These are phyloP conservation scores for Neonectria sp. DNA, from an alignment of 2,329 filamentous ascomycete species.

Conservation along the genomic window DNA sequence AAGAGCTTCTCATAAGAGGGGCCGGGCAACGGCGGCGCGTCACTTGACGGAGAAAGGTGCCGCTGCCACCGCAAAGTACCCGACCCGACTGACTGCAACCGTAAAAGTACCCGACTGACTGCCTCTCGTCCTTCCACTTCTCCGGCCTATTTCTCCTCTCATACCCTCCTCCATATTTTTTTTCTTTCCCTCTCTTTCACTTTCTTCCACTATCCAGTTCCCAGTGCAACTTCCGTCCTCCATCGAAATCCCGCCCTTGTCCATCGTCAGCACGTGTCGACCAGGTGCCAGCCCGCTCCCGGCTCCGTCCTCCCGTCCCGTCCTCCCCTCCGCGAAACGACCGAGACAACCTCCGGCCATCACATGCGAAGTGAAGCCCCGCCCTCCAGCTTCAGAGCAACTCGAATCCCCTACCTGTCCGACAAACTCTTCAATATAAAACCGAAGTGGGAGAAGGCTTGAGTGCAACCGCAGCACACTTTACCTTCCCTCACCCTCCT, in stretches of 20 bases:
- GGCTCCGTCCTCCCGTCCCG: constrained; percentile 6
- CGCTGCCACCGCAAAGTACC: constrained; percentile 18
- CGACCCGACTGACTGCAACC: neutral
- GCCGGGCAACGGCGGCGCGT: constrained; percentile 36
- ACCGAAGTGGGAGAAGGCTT: constrained; percentile 14
- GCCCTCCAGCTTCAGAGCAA: constrained; percentile 1
- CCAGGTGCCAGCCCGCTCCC: constrained; percentile 13
- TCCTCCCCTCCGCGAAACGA: constrained; percentile 29
- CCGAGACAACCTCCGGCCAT: constrained; percentile 27
- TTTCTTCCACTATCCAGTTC: constrained; percentile 4
- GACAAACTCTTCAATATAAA: constrained; percentile 17
- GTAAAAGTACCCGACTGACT: constrained; percentile 11
- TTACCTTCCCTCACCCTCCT: constrained; percentile 7
- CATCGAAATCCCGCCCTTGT: constrained; percentile 11
- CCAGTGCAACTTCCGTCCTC: constrained; percentile 9
- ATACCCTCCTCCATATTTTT: constrained; percentile 11
- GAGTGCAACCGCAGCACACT: constrained; percentile 20
- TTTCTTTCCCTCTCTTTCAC: constrained; percentile 15
- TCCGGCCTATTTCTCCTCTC: constrained; percentile 34
- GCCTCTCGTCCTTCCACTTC: constrained; percentile 39
- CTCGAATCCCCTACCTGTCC: constrained; percentile 14
- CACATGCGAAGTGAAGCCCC: constrained; percentile 36
- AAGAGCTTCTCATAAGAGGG: constrained; percentile 24
- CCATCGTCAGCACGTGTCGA: constrained; percentile 31
- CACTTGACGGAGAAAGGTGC: constrained; percentile 39